Evolutionary conservation across 345 rosid species (phyloP).

Genomic region (Euphorbia lathyris): DNA sequence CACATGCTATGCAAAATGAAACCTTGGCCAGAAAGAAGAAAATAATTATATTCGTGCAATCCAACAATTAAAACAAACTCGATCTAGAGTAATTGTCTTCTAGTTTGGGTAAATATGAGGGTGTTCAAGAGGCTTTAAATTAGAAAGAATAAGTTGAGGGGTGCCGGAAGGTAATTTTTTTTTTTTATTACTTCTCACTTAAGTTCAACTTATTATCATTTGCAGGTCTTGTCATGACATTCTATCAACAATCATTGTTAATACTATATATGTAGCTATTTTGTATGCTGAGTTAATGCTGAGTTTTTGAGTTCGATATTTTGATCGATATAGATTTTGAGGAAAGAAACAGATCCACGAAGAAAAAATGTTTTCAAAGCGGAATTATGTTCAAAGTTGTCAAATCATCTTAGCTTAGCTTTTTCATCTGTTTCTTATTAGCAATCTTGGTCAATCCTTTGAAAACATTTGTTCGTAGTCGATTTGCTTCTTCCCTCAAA

Average conservation of each 20-base stretch:
- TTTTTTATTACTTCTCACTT: constrained; percentile 1
- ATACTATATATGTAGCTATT: neutral
- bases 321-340: constrained; percentile 41
- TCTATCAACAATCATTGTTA: neutral
- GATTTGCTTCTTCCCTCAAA: too few relatives aligned
- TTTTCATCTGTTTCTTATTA: too few relatives aligned
- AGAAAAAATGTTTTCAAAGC: constrained; percentile 52
- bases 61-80: constrained; percentile 55
- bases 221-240: neutral
- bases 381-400: too few relatives aligned
- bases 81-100: constrained; percentile 53
- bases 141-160: constrained; percentile 62
- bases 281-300: neutral
- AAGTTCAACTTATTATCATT: neutral
- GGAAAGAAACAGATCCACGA: constrained; percentile 63
- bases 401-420: too few relatives aligned
- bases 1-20: constrained; percentile 69
- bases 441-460: too few relatives aligned
- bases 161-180: constrained; percentile 61
- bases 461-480: too few relatives aligned
- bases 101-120: constrained; percentile 54
- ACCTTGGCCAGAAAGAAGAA: constrained; percentile 72
- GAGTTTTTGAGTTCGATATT: constrained; percentile 10
- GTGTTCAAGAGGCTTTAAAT: constrained; percentile 55
- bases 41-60: constrained; percentile 66